A percentile compares a stretch with the other conserved stretches of the same genome.
phyloP scores from a whole-genome alignment of 139 green algal genomes.

The Diplosphaera chodatii region DNA sequence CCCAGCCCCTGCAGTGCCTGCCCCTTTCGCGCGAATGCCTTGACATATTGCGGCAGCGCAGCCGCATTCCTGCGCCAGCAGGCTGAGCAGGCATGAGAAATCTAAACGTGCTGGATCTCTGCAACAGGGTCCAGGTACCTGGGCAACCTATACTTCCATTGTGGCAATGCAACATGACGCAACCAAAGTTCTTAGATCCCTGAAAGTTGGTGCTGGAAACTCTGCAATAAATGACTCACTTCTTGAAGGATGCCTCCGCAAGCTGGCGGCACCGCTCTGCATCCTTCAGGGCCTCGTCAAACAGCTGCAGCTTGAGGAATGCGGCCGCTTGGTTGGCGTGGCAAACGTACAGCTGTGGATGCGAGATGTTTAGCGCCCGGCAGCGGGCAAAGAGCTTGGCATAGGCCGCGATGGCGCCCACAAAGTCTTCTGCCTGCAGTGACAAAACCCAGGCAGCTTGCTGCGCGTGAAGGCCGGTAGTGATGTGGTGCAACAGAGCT shows the following conservation, averaged over 20 bases:
- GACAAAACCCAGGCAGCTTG: no score
- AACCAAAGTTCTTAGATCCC: no score
- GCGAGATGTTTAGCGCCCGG: slow-evolving; percentile 34
- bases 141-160: no score
- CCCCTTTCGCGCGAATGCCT: slow-evolving; percentile 46
- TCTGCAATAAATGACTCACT: slow-evolving; percentile 4
- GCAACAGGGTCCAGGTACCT: no score
- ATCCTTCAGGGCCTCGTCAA: slow-evolving; percentile 25
- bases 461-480: no score
- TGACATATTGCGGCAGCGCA: slow-evolving; percentile 31
- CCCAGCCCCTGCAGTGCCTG: slow-evolving; percentile 47
- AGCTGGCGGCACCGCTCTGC: slow-evolving; percentile 23
- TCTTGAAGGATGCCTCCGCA: slow-evolving; percentile 26
- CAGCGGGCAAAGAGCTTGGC: slow-evolving; percentile 40
- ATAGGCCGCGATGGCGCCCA: slow-evolving; percentile 33
- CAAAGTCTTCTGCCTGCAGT: slow-evolving; percentile 4
- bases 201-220: no score
- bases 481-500: no score
- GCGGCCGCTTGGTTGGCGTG: slow-evolving; percentile 46
- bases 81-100: no score
- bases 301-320: slow-evolving; percentile 44
- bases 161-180: no score
- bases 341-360: slow-evolving; percentile 54
- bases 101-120: no score
- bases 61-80: not conserved